Evolutionary conservation across 352 stramenopile species (phyloP).

Genomic region (Aphanomyces euteiches): DNA sequence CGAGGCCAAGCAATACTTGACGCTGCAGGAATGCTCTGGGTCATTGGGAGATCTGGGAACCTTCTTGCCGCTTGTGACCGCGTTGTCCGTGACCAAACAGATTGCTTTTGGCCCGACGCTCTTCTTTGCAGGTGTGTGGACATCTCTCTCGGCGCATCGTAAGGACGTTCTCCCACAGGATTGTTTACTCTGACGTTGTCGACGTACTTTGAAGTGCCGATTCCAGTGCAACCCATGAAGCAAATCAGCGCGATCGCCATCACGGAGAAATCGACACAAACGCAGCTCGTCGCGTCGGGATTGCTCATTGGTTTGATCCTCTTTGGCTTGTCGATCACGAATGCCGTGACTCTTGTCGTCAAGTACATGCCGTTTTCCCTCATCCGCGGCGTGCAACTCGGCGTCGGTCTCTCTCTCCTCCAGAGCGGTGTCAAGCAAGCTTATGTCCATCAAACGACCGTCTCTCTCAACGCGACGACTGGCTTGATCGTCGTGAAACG

Average conservation of each 20-base stretch:
- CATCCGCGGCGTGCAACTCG: slow-evolving; percentile 89
- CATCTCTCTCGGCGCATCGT: not conserved
- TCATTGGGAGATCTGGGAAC: slow-evolving; percentile 92
- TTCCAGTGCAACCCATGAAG: slow-evolving; percentile 96
- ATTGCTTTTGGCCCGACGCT: slow-evolving; percentile 87
- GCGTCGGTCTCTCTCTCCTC: slow-evolving; percentile 85
- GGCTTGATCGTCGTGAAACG: slow-evolving; percentile 6
- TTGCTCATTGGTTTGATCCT: slow-evolving; percentile 77
- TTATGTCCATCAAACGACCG: slow-evolving; percentile 45
- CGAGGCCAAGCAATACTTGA: slow-evolving; percentile 67
- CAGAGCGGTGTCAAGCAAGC: slow-evolving; percentile 74
- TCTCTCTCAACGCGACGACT: slow-evolving; percentile 31
- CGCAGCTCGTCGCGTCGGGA: slow-evolving; percentile 79
- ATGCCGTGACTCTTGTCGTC: slow-evolving; percentile 88
- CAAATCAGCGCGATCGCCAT: slow-evolving; percentile 89
- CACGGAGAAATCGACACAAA: slow-evolving; percentile 66
- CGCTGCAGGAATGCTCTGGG: slow-evolving; percentile 78
- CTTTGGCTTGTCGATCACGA: slow-evolving; percentile 74
- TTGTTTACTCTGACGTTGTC: slow-evolving; percentile 80
- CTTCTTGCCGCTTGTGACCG: slow-evolving; percentile 92
- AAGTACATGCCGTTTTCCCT: slow-evolving; percentile 84
- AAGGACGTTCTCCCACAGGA: not conserved
- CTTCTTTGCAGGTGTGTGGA: slow-evolving; percentile 82
- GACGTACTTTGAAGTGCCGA: slow-evolving; percentile 87
- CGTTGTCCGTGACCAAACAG: slow-evolving; percentile 70